phyloP scores from a whole-genome alignment of 805 yeast genomes.

The Yarrowia osloensis region DNA sequence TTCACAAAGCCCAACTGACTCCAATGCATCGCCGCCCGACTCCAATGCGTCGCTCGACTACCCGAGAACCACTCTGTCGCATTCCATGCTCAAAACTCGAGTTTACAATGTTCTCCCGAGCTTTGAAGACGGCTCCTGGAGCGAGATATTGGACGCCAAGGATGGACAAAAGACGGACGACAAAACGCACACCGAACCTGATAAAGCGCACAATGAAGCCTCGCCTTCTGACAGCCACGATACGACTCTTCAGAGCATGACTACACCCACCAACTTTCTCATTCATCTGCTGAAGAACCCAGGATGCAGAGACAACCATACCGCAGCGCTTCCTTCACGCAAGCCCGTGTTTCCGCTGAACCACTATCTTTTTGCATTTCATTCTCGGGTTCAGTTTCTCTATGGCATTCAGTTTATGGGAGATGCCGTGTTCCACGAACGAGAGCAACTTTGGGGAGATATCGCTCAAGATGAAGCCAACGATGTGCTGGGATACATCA shows the following conservation, averaged over 20 bases:
- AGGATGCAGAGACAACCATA: background rate
- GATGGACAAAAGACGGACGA: background rate
- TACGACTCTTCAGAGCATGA: background rate
- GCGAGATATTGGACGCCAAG: background rate
- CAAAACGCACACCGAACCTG: too few species aligned
- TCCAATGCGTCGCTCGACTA: background rate
- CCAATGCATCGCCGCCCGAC: background rate
- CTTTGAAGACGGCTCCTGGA: background rate
- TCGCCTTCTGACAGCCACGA: background rate
- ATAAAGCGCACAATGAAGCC: too few species aligned
- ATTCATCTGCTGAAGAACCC: background rate
- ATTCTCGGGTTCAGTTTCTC: constrained; percentile 1
- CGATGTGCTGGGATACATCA: background rate
- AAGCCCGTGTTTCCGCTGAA: background rate
- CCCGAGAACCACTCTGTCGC: background rate
- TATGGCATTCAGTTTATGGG: constrained; percentile 8
- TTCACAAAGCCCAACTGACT: background rate
- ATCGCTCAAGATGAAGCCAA: background rate
- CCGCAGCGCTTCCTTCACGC: background rate
- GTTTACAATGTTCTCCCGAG: background rate
- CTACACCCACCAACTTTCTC: background rate
- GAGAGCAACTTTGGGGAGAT: background rate
- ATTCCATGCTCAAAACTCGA: constrained; percentile 10
- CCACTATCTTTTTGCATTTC: constrained; percentile 17
- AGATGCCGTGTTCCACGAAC: constrained; percentile 4